Percentiles rank a stretch among this genome's conserved stretches.
phyloP scores from a whole-genome alignment of 1,284 basidiomycete genomes.

The Agaricales sp. region DNA sequence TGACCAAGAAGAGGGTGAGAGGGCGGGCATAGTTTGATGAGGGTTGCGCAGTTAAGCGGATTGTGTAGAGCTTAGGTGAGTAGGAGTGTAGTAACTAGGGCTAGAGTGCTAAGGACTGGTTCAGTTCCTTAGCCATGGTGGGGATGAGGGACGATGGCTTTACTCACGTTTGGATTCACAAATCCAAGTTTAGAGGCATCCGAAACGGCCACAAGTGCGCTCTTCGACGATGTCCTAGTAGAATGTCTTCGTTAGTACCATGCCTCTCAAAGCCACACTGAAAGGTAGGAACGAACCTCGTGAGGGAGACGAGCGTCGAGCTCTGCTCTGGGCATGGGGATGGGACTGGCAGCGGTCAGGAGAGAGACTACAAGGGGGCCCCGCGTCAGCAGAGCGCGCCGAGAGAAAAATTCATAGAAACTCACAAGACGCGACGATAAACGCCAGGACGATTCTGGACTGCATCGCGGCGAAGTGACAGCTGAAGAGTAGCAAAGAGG shows the following conservation, averaged over 20 bases:
- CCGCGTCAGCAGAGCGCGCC: background rate
- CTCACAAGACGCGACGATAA: background rate
- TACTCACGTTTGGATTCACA: no score
- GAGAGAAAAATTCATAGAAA: background rate
- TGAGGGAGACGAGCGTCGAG: background rate
- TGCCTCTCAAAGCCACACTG: background rate
- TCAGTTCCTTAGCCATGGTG: no score
- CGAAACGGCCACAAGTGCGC: background rate
- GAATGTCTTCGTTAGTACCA: background rate
- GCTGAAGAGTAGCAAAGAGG: background rate
- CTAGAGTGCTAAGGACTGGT: no score
- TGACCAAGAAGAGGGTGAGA: no score
- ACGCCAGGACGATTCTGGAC: background rate
- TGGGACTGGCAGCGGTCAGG: background rate
- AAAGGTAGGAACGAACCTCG: background rate
- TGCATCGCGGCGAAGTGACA: background rate
- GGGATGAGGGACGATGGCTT: no score
- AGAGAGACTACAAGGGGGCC: background rate
- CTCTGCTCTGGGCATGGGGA: background rate
- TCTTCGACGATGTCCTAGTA: background rate
- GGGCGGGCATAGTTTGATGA: no score
- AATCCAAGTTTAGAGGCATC: background rate
- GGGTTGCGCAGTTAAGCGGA: no score
- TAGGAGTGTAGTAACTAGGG: no score
- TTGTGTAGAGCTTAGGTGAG: no score